Evolutionary conservation across 768 basidiomycete genomes (phyloP), one percentile per base, ranked within the genome.

Genomic region (Tylopilus felleus): DNA sequence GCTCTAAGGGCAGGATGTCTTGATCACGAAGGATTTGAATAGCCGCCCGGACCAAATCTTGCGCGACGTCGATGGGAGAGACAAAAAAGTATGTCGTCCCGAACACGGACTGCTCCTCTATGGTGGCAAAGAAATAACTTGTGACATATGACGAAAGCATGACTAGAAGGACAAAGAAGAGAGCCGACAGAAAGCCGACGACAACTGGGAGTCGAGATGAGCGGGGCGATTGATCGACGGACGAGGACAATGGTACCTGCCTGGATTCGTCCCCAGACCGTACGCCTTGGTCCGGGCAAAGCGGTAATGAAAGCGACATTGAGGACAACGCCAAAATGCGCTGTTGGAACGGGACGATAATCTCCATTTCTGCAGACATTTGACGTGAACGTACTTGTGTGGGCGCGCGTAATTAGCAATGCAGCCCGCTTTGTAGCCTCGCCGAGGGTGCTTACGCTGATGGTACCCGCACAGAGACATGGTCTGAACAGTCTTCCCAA

Each of bases 401-500:
- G 56, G 60, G 38, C 46, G 49, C 47, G 60, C 49, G 59, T 58
- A 51, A 60, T 69, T 40, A 66, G 53, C 29, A 56, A 56, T 42
- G 46, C 56, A 60, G 49, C 40, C n/a, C 41, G 42, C 36, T 48
- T 35, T 1, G 17, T 21, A 56, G 45, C 21, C 42, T 49, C 22
- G 27, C 46, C 8, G 43, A 42, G 38, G 25, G 12, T 49, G 70
- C 76, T 58, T 60, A 84, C 81, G 55, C 84, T 86, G 55, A 93
- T 89, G 21, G 86, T 85, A 40, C 92, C 92, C 56, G 81, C 84
- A 57, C 82, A 84, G 9, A 80, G 73, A 65, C 75, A 76, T 6
- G 93, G 93, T 28, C 85, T 82, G 59, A 95, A 91, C 59, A 94
- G 80, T 50, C 84, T 80, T 3, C 93, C 93, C 38, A 87, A 73